Percentiles rank a stretch among this genome's conserved stretches.
Evolutionary conservation across 2,329 filamentous ascomycete species (phyloP).

Genomic region (Pseudocercospora pini-densiflorae): DNA sequence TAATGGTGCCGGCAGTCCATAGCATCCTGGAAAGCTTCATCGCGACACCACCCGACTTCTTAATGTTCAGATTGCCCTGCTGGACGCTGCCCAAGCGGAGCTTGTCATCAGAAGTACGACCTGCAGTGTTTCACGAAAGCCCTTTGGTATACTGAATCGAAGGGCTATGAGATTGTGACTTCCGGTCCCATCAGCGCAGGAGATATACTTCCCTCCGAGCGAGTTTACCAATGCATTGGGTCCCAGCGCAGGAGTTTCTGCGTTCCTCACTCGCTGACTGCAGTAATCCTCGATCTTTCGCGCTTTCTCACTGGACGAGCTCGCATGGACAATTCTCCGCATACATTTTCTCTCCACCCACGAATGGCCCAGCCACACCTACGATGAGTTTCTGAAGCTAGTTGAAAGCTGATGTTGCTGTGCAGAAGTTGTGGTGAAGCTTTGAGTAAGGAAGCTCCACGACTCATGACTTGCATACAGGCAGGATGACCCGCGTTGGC

Average conservation of each 20-base stretch:
- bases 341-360: not conserved
- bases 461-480: not conserved
- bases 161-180: not conserved
- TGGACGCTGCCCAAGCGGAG: not conserved
- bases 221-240: not conserved
- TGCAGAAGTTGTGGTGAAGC: conserved; percentile 6
- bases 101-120: not conserved
- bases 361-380: not conserved
- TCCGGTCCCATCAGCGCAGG: not conserved
- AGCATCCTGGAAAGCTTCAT: not conserved
- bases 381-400: not conserved
- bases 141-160: not conserved
- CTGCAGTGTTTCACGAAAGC: not conserved
- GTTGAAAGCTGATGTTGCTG: not conserved
- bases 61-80: not conserved
- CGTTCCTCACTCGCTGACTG: not conserved
- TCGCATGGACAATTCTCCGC: not conserved
- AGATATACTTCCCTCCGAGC: not conserved
- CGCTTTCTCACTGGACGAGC: not conserved
- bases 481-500: not conserved
- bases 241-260: not conserved
- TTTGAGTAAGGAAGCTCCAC: not conserved
- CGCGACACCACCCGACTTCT: not conserved
- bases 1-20: not conserved
- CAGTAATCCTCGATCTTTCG: not conserved